phyloP scores from a whole-genome alignment of 2,329 filamentous ascomycete species.

The Paraphaeosphaeria sporulosa region DNA sequence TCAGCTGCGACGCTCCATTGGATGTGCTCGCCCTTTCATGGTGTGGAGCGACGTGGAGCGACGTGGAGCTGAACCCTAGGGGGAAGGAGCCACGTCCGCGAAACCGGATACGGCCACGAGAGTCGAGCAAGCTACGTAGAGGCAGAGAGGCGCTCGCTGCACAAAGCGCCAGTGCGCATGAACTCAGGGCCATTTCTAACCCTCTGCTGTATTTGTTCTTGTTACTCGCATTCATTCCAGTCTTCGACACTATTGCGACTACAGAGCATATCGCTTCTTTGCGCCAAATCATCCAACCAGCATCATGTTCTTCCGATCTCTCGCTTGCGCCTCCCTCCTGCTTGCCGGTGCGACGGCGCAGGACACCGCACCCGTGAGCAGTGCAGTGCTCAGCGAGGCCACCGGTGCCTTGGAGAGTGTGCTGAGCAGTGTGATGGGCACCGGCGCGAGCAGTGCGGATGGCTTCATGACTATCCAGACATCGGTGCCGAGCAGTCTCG shows the following conservation, averaged over 20 bases:
- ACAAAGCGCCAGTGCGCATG: slow-evolving; percentile 10
- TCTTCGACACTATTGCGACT: not conserved
- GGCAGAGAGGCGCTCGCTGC: slow-evolving; percentile 2
- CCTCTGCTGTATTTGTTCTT: not conserved
- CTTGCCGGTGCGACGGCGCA: slow-evolving; percentile 37
- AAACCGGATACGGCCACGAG: slow-evolving; percentile 11
- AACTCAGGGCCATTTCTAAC: not conserved
- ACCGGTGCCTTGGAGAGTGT: too few relatives aligned
- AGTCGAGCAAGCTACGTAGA: slow-evolving; percentile 10
- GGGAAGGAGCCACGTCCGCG: slow-evolving; percentile 43
- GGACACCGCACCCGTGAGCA: slow-evolving; percentile 14
- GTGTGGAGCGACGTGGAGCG: slow-evolving; percentile 23
- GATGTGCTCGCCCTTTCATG: slow-evolving; percentile 9
- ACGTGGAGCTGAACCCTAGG: slow-evolving; percentile 33
- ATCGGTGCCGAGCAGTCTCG: slow-evolving; percentile 18
- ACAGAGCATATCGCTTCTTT: not conserved
- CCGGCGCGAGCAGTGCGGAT: slow-evolving; percentile 21
- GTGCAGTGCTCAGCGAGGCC: not conserved
- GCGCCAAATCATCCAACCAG: not conserved
- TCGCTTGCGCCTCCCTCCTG: slow-evolving; percentile 35
- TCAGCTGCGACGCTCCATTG: slow-evolving; percentile 2
- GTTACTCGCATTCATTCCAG: not conserved
- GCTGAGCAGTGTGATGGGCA: not conserved
- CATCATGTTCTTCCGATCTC: slow-evolving; percentile 29
- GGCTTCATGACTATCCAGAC: slow-evolving; percentile 40